Conservation (phyloP, 2,329 filamentous ascomycete genomes). For the Fusarium pseudocircinatum region DNA sequence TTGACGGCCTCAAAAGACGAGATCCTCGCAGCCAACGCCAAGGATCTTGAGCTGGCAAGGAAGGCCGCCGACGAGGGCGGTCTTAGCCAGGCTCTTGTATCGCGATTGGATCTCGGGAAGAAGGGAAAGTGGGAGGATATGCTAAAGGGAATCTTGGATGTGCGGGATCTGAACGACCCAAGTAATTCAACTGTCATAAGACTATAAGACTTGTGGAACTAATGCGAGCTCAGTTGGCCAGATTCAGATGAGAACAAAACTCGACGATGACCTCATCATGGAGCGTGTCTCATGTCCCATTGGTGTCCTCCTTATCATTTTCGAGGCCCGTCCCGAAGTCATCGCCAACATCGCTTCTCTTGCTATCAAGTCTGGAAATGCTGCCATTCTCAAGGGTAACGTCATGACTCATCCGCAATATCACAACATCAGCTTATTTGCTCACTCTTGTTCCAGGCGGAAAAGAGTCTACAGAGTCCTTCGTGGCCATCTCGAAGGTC, state of each 20-base stretch:
- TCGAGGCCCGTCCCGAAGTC: slow-evolving; percentile 96
- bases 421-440: neutral
- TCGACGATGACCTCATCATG: slow-evolving; percentile 86
- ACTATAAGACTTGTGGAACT: neutral
- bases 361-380: slow-evolving; percentile 96
- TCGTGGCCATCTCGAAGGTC: slow-evolving; percentile 85
- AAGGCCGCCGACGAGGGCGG: slow-evolving; percentile 78
- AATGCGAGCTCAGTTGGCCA: slow-evolving; percentile 72
- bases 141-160: slow-evolving; percentile 93
- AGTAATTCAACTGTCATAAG: slow-evolving; percentile 58
- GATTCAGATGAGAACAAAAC: slow-evolving; percentile 81
- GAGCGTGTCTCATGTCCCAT: slow-evolving; percentile 94
- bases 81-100: slow-evolving; percentile 84
- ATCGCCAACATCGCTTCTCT: slow-evolving; percentile 98
- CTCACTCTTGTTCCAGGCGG: slow-evolving; percentile 66
- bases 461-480: slow-evolving; percentile 96
- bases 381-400: slow-evolving; percentile 93
- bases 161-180: slow-evolving; percentile 84
- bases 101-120: slow-evolving; percentile 85
- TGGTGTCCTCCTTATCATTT: slow-evolving; percentile 97
- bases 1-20: slow-evolving; percentile 73
- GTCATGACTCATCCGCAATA: too few relatives aligned
- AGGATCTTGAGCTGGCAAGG: slow-evolving; percentile 79
- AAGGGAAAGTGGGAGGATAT: slow-evolving; percentile 97
- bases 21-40: slow-evolving; percentile 87